A percentile compares a stretch with the other conserved stretches of the same genome.
Evolutionary conservation across 495 filamentous ascomycete species (phyloP).

Genomic region (Viridothelium virens): DNA sequence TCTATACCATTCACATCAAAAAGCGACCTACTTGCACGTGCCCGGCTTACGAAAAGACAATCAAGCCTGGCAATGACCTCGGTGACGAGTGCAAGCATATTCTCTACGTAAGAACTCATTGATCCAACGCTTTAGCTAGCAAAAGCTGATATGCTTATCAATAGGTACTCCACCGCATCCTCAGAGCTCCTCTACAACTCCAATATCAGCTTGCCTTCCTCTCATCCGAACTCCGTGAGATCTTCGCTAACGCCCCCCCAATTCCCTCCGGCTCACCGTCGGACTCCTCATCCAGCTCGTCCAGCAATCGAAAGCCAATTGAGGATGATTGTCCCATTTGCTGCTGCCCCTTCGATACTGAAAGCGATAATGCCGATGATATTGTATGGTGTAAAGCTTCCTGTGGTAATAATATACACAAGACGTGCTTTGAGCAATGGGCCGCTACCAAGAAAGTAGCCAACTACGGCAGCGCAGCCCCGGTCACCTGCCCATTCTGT

Average conservation of each 20-base stretch:
- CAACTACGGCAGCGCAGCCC: conserved; percentile 20
- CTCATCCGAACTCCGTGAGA: conserved; percentile 53
- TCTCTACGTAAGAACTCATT: conserved; percentile 44
- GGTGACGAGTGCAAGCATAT: conserved; percentile 74
- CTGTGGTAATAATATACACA: conserved; percentile 76
- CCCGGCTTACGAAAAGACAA: conserved; percentile 32
- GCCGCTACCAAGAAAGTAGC: conserved; percentile 43
- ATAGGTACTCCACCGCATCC: conserved; percentile 54
- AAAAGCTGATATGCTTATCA: not conserved
- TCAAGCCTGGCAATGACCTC: conserved; percentile 38
- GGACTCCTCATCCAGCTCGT: conserved; percentile 22
- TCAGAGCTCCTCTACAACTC: conserved; percentile 54
- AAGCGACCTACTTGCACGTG: conserved; percentile 58
- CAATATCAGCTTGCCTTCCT: conserved; percentile 71
- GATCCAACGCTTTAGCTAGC: too few relatives aligned
- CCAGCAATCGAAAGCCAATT: conserved; percentile 49
- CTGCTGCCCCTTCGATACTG: conserved; percentile 56
- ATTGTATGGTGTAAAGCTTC: conserved; percentile 64
- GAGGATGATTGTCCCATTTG: conserved; percentile 80
- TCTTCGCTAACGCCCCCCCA: conserved; percentile 50
- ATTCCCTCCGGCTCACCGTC: conserved; percentile 31
- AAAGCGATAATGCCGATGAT: conserved; percentile 38
- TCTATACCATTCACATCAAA: conserved; percentile 56
- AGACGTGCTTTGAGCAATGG: conserved; percentile 65
- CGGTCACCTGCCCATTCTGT: conserved; percentile 62